Conservation (phyloP, 2,329 filamentous ascomycete genomes). For the Aureobasidium musti region DNA sequence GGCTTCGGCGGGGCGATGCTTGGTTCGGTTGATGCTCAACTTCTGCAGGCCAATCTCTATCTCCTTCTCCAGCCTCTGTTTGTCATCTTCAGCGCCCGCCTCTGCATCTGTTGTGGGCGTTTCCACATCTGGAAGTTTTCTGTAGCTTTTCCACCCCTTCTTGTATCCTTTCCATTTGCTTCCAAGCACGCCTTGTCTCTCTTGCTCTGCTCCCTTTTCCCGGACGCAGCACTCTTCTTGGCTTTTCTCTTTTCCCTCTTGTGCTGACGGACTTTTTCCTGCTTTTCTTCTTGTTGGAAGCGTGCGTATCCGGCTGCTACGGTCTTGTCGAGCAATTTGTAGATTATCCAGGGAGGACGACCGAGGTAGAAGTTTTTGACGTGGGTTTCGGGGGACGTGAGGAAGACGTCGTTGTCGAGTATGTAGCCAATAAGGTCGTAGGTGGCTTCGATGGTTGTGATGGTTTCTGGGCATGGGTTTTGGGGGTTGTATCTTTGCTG, state of each 20-base stretch:
- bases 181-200: constrained; percentile 1
- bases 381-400: background rate
- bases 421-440: constrained; percentile 20
- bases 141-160: constrained; percentile 2
- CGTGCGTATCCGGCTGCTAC: background rate
- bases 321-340: constrained; percentile 10
- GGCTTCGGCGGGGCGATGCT: background rate
- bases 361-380: background rate
- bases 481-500: background rate
- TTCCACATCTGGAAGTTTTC: background rate
- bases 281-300: background rate
- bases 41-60: background rate
- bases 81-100: background rate
- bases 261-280: background rate
- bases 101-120: too few relatives aligned
- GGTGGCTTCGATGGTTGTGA: background rate
- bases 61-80: background rate
- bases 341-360: background rate
- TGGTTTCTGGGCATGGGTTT: background rate
- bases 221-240: background rate
- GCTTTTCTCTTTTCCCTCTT: constrained; percentile 18
- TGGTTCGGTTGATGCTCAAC: background rate
- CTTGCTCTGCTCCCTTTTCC: background rate
- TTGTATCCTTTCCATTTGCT: background rate
- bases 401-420: constrained; percentile 10